Conservation (phyloP, 2,329 filamentous ascomycete genomes). For the Gyromitra esculenta region DNA sequence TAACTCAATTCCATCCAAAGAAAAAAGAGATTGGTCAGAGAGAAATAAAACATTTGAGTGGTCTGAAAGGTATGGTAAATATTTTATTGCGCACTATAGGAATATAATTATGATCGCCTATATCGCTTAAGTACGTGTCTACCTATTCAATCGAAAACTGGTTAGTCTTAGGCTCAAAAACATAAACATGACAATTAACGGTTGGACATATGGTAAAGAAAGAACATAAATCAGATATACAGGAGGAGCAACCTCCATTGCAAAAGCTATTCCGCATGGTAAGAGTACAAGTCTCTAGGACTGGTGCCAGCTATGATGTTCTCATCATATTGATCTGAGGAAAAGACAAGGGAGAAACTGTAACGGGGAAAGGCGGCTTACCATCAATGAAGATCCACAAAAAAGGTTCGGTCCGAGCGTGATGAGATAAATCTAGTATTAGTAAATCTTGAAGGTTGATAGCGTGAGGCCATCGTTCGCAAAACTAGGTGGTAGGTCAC, state of each 20-base stretch:
- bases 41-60: neutral
- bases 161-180: conserved; percentile 30
- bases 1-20: neutral
- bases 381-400: neutral
- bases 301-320: conserved; percentile 55
- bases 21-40: neutral
- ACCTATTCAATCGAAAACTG: conserved; percentile 20
- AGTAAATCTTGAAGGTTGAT: neutral
- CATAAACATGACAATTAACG: neutral
- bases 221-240: conserved; percentile 36
- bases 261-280: conserved; percentile 53
- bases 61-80: neutral
- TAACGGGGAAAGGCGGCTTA: conserved; percentile 11
- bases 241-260: conserved; percentile 49
- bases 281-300: conserved; percentile 56
- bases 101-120: conserved; percentile 2
- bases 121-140: neutral
- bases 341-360: neutral
- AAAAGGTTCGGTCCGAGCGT: neutral
- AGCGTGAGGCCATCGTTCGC: neutral
- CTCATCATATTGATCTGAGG: conserved; percentile 49
- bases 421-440: neutral
- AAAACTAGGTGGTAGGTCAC: neutral
- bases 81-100: conserved; percentile 1
- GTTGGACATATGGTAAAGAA: neutral